phyloP scores from a whole-genome alignment of 2,329 filamentous ascomycete genomes.

The Cytospora schulzeri region DNA sequence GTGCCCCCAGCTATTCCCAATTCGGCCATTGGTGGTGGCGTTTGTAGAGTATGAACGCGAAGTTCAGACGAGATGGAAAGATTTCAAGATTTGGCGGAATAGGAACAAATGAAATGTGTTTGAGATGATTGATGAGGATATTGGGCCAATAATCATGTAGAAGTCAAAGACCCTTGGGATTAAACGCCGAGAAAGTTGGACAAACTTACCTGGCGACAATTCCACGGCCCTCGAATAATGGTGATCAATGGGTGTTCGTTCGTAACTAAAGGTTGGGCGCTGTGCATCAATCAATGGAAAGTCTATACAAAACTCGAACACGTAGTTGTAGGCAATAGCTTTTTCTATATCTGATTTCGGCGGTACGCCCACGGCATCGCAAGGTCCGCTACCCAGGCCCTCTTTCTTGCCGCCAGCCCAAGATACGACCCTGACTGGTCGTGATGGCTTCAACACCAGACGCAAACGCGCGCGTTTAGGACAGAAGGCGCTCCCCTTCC shows the following conservation, averaged over 20 bases:
- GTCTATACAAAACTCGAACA: background rate
- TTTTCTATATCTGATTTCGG: slow-evolving; percentile 1
- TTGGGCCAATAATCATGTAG: background rate
- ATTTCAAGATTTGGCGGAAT: background rate
- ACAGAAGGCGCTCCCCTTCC: background rate
- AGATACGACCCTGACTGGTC: slow-evolving; percentile 9
- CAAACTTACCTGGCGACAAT: background rate
- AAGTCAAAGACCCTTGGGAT: background rate
- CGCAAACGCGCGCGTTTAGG: slow-evolving; percentile 25
- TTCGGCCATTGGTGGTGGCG: background rate
- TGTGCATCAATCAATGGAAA: background rate
- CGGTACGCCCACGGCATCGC: slow-evolving; percentile 16
- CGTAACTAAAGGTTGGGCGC: background rate
- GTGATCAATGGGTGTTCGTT: background rate
- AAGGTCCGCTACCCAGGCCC: background rate
- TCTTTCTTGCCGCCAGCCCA: slow-evolving; percentile 20
- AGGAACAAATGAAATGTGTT: background rate
- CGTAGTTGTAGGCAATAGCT: background rate
- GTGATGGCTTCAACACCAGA: slow-evolving; percentile 22
- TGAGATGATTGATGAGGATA: background rate
- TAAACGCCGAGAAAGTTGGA: background rate
- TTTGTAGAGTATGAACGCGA: background rate
- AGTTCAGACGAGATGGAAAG: background rate
- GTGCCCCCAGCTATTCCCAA: background rate
- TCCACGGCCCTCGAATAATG: background rate